Base-by-base conservation (phyloP, 768 basidiomycete genomes). In the Calvatia gigantea region DNA sequence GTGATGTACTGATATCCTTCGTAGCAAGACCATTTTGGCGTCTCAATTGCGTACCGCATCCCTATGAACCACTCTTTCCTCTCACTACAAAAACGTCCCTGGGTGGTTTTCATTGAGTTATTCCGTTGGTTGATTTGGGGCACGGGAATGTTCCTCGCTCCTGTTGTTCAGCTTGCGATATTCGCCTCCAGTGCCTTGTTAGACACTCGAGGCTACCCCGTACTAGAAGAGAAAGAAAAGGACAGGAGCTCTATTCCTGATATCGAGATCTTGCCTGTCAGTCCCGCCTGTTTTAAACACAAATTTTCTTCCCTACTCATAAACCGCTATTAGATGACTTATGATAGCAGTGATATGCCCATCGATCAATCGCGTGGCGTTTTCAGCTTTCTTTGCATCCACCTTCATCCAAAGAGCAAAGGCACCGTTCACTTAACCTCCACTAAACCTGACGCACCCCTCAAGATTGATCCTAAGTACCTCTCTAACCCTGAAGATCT, bases 401-500 rank as follows among this genome's bases (percentile, higher is more conserved):
- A 61, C 19, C 54, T 67, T 21, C 56, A 75, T 37, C 79, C 80
- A 17, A 70, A 67, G 8, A 80, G 80, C 59, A 62, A 62, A 29
- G 80, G 80, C 2, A 62, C 59, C 3, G 60, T 81, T 32, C 58
- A 62, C 14, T 62, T 81, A 23, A 74, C 71, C 14, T 75, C 75
- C 12, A 56, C 69, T 4, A 67, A 70, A 58, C 74, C 78, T 12
- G 80, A 74, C 65, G 73, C 69, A 5, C 62, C 73, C 50, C 77
- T 78, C n/a, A 67, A 62, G 43, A 68, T 80, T 28, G 65, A 80
- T 56, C 79, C 78, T 1, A 75, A 72, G 74, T 80, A 81, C 54
- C 62, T 79, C 44, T 62, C 73, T 42, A 67, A 70, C 23, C 64
- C 64, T 1, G 75, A 77, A 58, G 79, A 80, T 59, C 50, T 75